Percentiles rank a stretch among this genome's conserved stretches.
Evolutionary conservation across 2,329 filamentous ascomycete genomes (phyloP).

Genomic region (Trichoderma koningii): DNA sequence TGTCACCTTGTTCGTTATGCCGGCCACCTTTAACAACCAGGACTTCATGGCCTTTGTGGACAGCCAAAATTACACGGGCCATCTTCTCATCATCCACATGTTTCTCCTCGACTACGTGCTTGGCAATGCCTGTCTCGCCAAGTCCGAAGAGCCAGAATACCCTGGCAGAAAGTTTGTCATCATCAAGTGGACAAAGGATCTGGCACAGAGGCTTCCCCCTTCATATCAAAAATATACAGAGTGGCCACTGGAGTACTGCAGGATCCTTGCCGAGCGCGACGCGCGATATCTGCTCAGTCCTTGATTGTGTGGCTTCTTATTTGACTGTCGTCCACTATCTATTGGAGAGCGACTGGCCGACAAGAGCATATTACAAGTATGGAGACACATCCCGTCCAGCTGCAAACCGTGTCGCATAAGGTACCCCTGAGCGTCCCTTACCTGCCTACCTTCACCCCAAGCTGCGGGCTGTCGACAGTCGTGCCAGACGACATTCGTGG

Average conservation of each 20-base stretch:
- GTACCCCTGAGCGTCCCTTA: too few relatives aligned
- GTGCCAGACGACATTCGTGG: too few relatives aligned
- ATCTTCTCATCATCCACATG: constrained; percentile 43
- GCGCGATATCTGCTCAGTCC: constrained; percentile 36
- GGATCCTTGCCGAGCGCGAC: constrained; percentile 31
- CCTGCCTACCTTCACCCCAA: too few relatives aligned
- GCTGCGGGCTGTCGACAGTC: too few relatives aligned
- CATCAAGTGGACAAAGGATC: constrained; percentile 33
- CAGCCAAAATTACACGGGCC: constrained; percentile 37
- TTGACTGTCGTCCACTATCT: constrained; percentile 2
- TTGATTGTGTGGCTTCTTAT: constrained; percentile 27
- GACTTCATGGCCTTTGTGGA: constrained; percentile 40
- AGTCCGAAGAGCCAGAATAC: constrained; percentile 30
- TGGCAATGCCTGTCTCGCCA: constrained; percentile 30
- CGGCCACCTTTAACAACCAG: constrained; percentile 33
- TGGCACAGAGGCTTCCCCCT: constrained; percentile 31
- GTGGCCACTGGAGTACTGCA: constrained; percentile 34
- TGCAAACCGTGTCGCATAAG: too few relatives aligned
- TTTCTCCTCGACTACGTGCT: constrained; percentile 40
- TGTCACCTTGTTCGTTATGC: constrained; percentile 32
- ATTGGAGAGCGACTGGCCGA: constrained; percentile 4
- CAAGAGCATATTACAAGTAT: too few relatives aligned
- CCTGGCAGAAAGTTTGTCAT: constrained; percentile 34
- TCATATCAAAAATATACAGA: constrained; percentile 29
- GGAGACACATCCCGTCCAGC: too few relatives aligned